Conservation (phyloP, 768 basidiomycete genomes). For the Trametes meyenii region DNA sequence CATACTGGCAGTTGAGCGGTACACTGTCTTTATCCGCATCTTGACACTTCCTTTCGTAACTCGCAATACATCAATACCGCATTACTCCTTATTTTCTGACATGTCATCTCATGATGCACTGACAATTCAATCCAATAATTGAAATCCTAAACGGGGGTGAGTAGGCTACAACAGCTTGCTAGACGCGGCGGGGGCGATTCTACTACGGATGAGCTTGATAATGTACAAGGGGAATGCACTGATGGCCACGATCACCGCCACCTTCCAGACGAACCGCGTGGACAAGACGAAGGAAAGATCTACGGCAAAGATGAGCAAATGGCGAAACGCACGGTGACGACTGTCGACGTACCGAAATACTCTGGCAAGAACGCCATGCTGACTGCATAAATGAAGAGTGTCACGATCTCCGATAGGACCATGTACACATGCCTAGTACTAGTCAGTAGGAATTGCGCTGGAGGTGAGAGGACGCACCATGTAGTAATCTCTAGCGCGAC, state of each 20-base stretch:
- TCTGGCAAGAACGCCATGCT: slow-evolving; percentile 94
- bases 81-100: slow-evolving; percentile 30
- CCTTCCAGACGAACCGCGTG: slow-evolving; percentile 88
- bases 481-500: slow-evolving; percentile 97
- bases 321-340: neutral
- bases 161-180: slow-evolving; percentile 76
- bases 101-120: slow-evolving; percentile 21
- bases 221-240: slow-evolving; percentile 91
- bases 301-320: slow-evolving; percentile 34
- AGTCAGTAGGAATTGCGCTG: slow-evolving; percentile 1
- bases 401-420: slow-evolving; percentile 89
- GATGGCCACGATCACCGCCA: slow-evolving; percentile 91
- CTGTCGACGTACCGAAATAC: slow-evolving; percentile 81
- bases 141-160: neutral
- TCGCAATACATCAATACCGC: slow-evolving; percentile 28
- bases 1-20: slow-evolving; percentile 34
- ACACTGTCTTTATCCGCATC: slow-evolving; percentile 24
- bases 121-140: neutral
- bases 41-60: slow-evolving; percentile 22
- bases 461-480: slow-evolving; percentile 54
- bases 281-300: slow-evolving; percentile 94
- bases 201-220: slow-evolving; percentile 83
- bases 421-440: slow-evolving; percentile 86
- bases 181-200: slow-evolving; percentile 89
- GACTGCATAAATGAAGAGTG: slow-evolving; percentile 83